These are phyloP conservation scores for Trypanosoma platydactyli DNA, from an alignment of 208 protist species.

Conservation along the genomic window DNA sequence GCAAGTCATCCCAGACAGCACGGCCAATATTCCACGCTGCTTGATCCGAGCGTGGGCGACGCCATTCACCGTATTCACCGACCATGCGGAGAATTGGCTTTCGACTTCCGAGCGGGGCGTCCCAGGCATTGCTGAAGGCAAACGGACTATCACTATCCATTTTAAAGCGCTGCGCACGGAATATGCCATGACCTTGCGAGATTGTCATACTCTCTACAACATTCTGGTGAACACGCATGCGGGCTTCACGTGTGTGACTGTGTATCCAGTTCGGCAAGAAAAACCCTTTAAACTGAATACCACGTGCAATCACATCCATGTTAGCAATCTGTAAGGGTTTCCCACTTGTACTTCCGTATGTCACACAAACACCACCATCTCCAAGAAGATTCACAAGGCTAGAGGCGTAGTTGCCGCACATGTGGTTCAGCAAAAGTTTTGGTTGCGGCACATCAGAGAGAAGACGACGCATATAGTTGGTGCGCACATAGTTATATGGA, in stretches of 20 bases:
- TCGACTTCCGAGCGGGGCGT: constrained; percentile 77
- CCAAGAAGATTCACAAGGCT: constrained; percentile 90
- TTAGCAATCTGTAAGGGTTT: constrained; percentile 94
- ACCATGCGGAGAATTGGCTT: constrained; percentile 90
- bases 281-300: constrained; percentile 92
- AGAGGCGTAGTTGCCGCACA: constrained; percentile 90
- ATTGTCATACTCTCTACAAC: constrained; percentile 91
- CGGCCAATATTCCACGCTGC: constrained; percentile 81
- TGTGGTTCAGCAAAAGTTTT: constrained; percentile 94
- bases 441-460: constrained; percentile 93
- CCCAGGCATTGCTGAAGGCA: constrained; percentile 90
- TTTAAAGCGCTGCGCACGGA: constrained; percentile 89
- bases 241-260: constrained; percentile 80
- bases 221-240: constrained; percentile 88
- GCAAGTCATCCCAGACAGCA: constrained; percentile 84
- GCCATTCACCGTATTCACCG: constrained; percentile 92
- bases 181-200: constrained; percentile 84
- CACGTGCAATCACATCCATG: constrained; percentile 89
- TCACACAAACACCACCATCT: constrained; percentile 92
- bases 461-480: constrained; percentile 90
- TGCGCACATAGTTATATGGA: constrained; percentile 84
- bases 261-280: constrained; percentile 91
- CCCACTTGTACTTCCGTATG: constrained; percentile 96
- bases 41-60: constrained; percentile 71
- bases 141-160: constrained; percentile 87